Evolutionary conservation across 2,329 filamentous ascomycete species (phyloP).

Genomic region (Phialocephala subalpina): DNA sequence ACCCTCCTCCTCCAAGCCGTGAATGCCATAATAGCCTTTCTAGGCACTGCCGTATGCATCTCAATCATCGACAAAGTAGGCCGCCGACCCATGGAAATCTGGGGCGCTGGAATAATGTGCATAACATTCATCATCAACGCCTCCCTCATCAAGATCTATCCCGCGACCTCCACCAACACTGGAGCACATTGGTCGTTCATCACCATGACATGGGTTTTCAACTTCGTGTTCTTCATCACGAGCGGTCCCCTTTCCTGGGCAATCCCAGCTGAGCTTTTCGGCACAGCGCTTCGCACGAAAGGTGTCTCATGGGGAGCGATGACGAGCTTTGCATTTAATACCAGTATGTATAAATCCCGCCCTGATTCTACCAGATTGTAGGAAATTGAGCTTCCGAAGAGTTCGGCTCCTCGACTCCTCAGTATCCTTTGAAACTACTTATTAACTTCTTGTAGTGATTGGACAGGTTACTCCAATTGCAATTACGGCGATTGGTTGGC

Average conservation of each 20-base stretch:
- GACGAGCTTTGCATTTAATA: conserved; percentile 69
- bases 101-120: conserved; percentile 73
- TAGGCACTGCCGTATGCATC: conserved; percentile 75
- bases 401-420: too few relatives aligned
- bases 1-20: too few relatives aligned
- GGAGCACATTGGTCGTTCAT: conserved; percentile 77
- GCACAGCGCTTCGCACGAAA: conserved; percentile 66
- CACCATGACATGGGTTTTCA: conserved; percentile 75
- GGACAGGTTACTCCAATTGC: conserved; percentile 68
- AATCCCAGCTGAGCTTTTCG: conserved; percentile 60
- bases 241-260: conserved; percentile 69
- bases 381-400: too few relatives aligned
- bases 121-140: conserved; percentile 75
- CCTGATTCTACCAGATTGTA: too few relatives aligned
- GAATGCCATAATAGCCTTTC: conserved; percentile 72
- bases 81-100: conserved; percentile 73
- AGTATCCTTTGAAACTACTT: too few relatives aligned
- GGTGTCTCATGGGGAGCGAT: conserved; percentile 67
- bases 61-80: conserved; percentile 72
- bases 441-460: too few relatives aligned
- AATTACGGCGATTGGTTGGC: conserved; percentile 54
- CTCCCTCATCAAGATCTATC: conserved; percentile 55
- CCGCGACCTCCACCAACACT: conserved; percentile 59
- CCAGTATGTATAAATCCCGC: too few relatives aligned
- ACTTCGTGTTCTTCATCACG: conserved; percentile 76